Evolutionary conservation across 2,329 filamentous ascomycete species (phyloP), one percentile per base, ranked within the genome.

Genomic region (Fusarium annulatum): DNA sequence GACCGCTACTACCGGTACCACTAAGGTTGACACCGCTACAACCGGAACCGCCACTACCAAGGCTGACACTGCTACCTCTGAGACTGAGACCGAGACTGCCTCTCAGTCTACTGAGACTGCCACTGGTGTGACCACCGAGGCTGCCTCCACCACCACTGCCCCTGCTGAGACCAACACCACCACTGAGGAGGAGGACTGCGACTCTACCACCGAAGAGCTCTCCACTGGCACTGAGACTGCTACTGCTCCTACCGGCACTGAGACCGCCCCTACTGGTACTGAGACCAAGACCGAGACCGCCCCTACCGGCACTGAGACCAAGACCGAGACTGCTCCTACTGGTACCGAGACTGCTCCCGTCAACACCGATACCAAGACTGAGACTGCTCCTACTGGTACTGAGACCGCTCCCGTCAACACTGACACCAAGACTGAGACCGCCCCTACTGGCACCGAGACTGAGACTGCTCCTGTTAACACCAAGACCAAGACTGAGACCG

Each of bases 321-420:
- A 36, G 21, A 41, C 38, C 1, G 38, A 39, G 38, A 65, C 66
- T 21, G 61, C 60, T 6, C 49, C 59, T 21, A 61, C 18, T 2
- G 26, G 21, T 3, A 67, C 64, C 3, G n/a, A 43, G 21, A 42
- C 41, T 23, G 23, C 23, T 23, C 23, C 23, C 23, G 23, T 23
- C 23, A 23, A 23, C 23, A 23, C 23, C 23, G 23, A 23, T 23
- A 23, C 23, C 23, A 23, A 42, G 41, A 42, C 41, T 7, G 64
- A 59, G 30, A 49, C 61, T 2, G 66, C 53, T 14, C 52, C 65
- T 15, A 62, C 64, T 23, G 43, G 67, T 9, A 73, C 72, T 16
- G 53, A 21, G 9, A 56, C 34, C 3, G 28, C 28, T 9, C 28
- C 28, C 2, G 28, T 28, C 28, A 28, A 28, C 28, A 73, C 72